These are phyloP conservation scores for Micractinium sp. DNA, from an alignment of 139 green algal genomes.

Conservation along the genomic window DNA sequence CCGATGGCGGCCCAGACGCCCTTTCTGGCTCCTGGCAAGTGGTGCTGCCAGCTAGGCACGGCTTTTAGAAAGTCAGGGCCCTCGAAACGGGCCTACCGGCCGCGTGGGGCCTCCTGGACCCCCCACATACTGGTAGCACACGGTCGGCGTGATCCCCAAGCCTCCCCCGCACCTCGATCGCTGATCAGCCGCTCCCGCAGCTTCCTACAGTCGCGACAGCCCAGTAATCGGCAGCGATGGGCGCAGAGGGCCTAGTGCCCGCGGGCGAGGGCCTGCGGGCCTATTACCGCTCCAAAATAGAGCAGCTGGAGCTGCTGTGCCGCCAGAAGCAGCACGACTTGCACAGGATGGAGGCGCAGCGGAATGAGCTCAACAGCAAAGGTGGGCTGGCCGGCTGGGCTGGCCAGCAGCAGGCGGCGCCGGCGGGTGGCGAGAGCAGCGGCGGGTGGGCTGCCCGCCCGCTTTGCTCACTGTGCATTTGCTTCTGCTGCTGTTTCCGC, in stretches of 20 bases:
- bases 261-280: constrained; percentile 57
- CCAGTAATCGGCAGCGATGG: not conserved
- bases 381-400: constrained; percentile 70
- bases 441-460: not conserved
- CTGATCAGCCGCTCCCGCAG: not conserved
- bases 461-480: not conserved
- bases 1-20: no score
- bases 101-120: not conserved
- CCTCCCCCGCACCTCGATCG: not conserved
- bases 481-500: not conserved
- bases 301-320: constrained; percentile 92
- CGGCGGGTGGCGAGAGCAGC: not conserved
- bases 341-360: constrained; percentile 94
- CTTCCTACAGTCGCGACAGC: not conserved
- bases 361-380: constrained; percentile 98
- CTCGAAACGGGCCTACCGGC: no score
- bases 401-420: not conserved
- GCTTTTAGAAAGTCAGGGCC: not conserved
- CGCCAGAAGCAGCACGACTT: constrained; percentile 96
- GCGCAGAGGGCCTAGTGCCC: not conserved
- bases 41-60: no score
- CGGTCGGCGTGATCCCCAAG: no score
- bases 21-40: no score
- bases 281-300: constrained; percentile 94
- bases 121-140: not conserved